These are phyloP conservation scores for Atalantia buxifolia DNA, from an alignment of 345 rosid genomes.

Conservation along the genomic window DNA sequence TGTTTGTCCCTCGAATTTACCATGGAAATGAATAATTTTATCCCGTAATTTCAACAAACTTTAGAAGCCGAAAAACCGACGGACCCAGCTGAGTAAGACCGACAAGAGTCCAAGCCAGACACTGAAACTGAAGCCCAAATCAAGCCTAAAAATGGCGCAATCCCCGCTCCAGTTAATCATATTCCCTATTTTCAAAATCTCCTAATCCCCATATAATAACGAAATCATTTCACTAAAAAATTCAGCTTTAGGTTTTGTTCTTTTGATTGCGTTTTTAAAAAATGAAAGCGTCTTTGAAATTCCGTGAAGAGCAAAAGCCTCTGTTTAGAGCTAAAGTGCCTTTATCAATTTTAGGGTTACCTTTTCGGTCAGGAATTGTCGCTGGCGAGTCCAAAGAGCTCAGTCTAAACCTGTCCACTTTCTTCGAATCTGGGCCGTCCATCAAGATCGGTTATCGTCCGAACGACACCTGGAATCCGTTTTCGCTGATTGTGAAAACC, in stretches of 20 bases:
- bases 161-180: constrained; percentile 9
- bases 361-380: constrained; percentile 85
- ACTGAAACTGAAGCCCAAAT: background rate
- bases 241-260: background rate
- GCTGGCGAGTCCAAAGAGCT: constrained; percentile 92
- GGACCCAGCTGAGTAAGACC: background rate
- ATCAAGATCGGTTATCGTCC: constrained; percentile 89
- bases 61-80: background rate
- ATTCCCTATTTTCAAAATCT: background rate
- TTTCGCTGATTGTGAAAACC: constrained; percentile 80
- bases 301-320: constrained; percentile 87
- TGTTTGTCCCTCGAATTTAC: background rate
- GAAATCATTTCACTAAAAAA: background rate
- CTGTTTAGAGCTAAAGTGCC: constrained; percentile 82
- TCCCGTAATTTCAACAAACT: background rate
- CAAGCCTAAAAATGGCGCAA: constrained; percentile 19
- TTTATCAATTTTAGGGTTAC: constrained; percentile 65
- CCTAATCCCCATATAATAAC: background rate
- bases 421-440: constrained; percentile 83
- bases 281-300: constrained; percentile 93
- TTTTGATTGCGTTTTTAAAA: background rate
- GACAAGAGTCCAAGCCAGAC: background rate
- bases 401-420: constrained; percentile 67
- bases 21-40: background rate
- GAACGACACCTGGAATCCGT: constrained; percentile 78